Evolutionary conservation across 1,139 yeast genomes (phyloP).

Genomic region (Pichia kudriavzevii): DNA sequence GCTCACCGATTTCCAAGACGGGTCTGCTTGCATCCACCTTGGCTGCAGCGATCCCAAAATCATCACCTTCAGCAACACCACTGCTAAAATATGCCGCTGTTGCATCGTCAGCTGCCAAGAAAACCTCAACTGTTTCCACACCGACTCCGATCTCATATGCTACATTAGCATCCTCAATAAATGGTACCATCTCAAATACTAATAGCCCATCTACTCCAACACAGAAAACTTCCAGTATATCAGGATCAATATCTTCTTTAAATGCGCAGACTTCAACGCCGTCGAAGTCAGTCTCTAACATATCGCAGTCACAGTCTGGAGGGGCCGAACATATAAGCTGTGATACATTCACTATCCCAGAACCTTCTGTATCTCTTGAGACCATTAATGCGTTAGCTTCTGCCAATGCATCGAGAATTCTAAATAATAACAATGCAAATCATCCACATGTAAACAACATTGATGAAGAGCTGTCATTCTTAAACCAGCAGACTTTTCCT

Average conservation of each 20-base stretch:
- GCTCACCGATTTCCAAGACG: conserved; percentile 16
- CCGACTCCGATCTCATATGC: conserved; percentile 8
- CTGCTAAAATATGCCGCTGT: conserved; percentile 29
- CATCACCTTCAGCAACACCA: conserved; percentile 27
- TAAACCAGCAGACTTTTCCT: conserved; percentile 31
- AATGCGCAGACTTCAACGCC: no score
- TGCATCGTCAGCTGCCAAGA: conserved; percentile 21
- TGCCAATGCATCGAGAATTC: conserved; percentile 9
- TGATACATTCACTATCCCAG: no score
- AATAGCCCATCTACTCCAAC: conserved; percentile 1
- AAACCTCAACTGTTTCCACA: conserved; percentile 10
- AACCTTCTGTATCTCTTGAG: no score
- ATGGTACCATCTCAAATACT: background rate
- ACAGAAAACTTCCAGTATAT: background rate
- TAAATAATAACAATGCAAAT: conserved; percentile 5
- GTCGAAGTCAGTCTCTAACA: no score
- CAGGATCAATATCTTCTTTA: background rate
- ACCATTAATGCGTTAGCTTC: no score
- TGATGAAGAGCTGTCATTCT: conserved; percentile 15
- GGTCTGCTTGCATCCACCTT: conserved; percentile 10
- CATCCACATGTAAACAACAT: conserved; percentile 9
- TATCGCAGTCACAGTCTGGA: background rate
- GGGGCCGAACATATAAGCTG: no score
- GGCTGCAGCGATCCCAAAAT: conserved; percentile 7
- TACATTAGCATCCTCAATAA: conserved; percentile 10